Evolutionary conservation across 2,329 filamentous ascomycete genomes (phyloP), one percentile per base, ranked within the genome.

Genomic region (Exophiala lecanii-corni): DNA sequence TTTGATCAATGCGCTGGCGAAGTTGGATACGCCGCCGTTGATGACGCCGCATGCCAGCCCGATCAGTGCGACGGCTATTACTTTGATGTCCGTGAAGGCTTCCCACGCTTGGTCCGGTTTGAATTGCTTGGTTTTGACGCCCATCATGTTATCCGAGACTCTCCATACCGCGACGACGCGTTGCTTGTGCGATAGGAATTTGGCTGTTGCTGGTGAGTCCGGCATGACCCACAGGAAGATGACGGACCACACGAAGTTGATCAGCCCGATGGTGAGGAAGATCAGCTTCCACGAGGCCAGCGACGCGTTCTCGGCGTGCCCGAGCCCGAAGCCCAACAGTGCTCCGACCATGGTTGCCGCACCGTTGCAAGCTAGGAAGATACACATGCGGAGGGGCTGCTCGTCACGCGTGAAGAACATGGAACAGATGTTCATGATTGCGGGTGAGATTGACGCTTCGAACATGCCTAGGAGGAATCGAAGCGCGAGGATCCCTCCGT

Each of bases 1-100:
- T 39, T 67, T 65, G 43, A 72, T 69, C 4, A 73, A 50, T 0
- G 68, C 60, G 0, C 69, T 72, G 13, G 67, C 57, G 48, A 75
- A 75, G 43, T 74, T 75, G 23, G 50, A 53, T 1, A 75, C 67
- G 3, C 70, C 67, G n/a, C 71, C 71, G 40, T 75, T 74, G 30
- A 74, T 61, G 3, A 74, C 63, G 7, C 71, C 71, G 33, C 67
- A 67, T 5, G 59, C 60, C 1, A 72, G 60, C 0, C 63, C 70
- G 33, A 70, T 66, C 6, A 66, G 56, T 16, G 63, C 55, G 3
- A 69, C 59, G 21, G 64, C 65, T 36, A 68, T 57, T 0, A 62
- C 58, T 30, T 61, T 62, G 38, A 65, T 36, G 40, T 73, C 70
- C 3, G 63, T 45, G 0, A 66, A 15, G 0, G 66, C 65, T 48